Conservation (phyloP, 2,329 filamentous ascomycete genomes). For the Amauroascus verrucosus region DNA sequence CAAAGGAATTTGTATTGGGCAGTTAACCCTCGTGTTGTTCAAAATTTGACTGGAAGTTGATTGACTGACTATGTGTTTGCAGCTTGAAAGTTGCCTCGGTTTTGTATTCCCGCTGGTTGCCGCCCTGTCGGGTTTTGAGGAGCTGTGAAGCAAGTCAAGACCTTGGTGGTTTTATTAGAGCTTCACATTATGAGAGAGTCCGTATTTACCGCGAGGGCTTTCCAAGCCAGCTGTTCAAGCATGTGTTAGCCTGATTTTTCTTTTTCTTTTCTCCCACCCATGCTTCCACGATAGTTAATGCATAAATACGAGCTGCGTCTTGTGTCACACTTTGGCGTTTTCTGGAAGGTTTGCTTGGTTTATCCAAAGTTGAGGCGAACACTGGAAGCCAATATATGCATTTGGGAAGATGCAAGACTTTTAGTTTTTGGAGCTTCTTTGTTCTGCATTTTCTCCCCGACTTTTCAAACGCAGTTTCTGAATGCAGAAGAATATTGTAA, state of each 20-base stretch:
- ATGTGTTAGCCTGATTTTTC: not conserved
- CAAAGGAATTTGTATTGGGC: too few species aligned
- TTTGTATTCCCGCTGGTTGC: not conserved
- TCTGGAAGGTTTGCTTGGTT: not conserved
- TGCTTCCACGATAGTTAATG: not conserved
- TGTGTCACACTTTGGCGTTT: slow-evolving; percentile 5
- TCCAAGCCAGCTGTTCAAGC: not conserved
- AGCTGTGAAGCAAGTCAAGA: not conserved
- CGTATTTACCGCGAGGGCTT: not conserved
- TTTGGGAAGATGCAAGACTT: too few species aligned
- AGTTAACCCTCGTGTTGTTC: too few species aligned
- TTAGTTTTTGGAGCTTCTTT: not conserved
- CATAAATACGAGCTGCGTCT: slow-evolving; percentile 7
- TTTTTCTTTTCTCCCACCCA: not conserved
- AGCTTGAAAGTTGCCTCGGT: not conserved
- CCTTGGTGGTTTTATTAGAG: not conserved
- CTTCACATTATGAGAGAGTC: not conserved
- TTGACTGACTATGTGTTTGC: too few species aligned
- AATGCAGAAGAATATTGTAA: not conserved
- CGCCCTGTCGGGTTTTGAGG: not conserved
- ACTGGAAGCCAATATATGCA: too few species aligned
- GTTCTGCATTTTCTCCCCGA: not conserved
- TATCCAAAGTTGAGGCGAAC: not conserved
- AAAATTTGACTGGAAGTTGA: too few species aligned
- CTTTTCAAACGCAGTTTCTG: not conserved